Percentiles rank a stretch among this genome's conserved stretches.
phyloP scores from a whole-genome alignment of 2,329 filamentous ascomycete genomes.

The Aureobasidium sp. region DNA sequence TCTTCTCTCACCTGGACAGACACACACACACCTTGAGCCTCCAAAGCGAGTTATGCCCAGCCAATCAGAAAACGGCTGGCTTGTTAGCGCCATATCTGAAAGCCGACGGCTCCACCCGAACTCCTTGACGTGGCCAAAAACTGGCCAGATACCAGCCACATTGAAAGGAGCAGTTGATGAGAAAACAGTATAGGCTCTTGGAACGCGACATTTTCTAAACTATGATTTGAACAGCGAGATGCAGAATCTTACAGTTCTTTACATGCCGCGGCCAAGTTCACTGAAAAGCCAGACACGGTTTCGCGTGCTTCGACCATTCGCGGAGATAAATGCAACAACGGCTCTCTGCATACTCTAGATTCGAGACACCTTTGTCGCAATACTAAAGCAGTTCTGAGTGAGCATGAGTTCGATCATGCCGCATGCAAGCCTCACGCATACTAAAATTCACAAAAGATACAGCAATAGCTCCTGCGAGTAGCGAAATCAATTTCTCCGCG shows the following conservation, averaged over 20 bases:
- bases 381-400: too few species aligned
- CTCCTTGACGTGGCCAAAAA: constrained; percentile 1
- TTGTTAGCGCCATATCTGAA: constrained; percentile 3
- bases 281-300: neutral
- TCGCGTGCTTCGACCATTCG: neutral
- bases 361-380: neutral
- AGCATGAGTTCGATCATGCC: neutral
- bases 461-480: neutral
- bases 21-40: constrained; percentile 12
- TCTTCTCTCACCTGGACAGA: constrained; percentile 12
- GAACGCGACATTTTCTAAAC: neutral
- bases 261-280: neutral
- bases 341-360: neutral
- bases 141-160: neutral
- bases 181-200: neutral
- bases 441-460: neutral
- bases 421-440: neutral
- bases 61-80: constrained; percentile 3
- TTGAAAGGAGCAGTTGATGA: too few species aligned
- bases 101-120: constrained; percentile 10
- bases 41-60: constrained; percentile 12
- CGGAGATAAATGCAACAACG: constrained; percentile 13
- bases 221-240: too few species aligned
- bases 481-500: constrained; percentile 5
- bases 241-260: neutral